phyloP scores from a whole-genome alignment of 305 asterid species.

The Fraxinus ornus region DNA sequence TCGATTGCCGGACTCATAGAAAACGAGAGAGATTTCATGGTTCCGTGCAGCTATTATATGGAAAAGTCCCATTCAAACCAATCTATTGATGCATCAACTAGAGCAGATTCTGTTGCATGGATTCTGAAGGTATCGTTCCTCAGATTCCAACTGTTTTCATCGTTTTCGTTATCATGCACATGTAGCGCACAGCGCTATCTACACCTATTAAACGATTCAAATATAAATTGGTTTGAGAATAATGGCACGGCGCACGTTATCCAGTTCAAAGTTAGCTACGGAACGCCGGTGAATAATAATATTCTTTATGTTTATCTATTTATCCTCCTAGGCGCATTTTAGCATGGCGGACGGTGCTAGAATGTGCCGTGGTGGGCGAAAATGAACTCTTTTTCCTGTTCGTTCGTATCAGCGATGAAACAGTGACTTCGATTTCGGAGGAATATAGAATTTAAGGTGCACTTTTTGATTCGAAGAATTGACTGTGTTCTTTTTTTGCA shows the following conservation, averaged over 20 bases:
- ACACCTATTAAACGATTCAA: not conserved
- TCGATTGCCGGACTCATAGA: conserved; percentile 69
- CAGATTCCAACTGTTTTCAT: conserved; percentile 21
- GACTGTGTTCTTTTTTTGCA: conserved; percentile 34
- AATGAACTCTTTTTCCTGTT: not conserved
- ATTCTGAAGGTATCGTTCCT: conserved; percentile 67
- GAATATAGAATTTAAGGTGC: conserved; percentile 19
- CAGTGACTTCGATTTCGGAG: conserved; percentile 23
- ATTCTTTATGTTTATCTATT: not conserved
- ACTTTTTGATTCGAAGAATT: conserved; percentile 21
- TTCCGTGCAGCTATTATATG: conserved; percentile 32
- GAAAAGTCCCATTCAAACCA: conserved; percentile 37
- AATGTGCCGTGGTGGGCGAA: conserved; percentile 14
- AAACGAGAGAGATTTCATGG: conserved; percentile 58
- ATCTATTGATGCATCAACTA: conserved; percentile 54
- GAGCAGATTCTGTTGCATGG: conserved; percentile 82
- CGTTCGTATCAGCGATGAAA: conserved; percentile 32
- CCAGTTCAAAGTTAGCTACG: not conserved
- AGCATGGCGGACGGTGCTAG: conserved; percentile 21
- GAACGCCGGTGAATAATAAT: conserved; percentile 5
- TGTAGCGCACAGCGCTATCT: not conserved
- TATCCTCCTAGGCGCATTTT: conserved; percentile 26
- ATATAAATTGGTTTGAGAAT: not conserved
- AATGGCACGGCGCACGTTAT: conserved; percentile 9
- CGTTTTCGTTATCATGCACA: conserved; percentile 24